Percentiles rank a stretch among this genome's conserved stretches.
Conservation (phyloP, 495 filamentous ascomycete species). For the Thermochaetoides thermophila region DNA sequence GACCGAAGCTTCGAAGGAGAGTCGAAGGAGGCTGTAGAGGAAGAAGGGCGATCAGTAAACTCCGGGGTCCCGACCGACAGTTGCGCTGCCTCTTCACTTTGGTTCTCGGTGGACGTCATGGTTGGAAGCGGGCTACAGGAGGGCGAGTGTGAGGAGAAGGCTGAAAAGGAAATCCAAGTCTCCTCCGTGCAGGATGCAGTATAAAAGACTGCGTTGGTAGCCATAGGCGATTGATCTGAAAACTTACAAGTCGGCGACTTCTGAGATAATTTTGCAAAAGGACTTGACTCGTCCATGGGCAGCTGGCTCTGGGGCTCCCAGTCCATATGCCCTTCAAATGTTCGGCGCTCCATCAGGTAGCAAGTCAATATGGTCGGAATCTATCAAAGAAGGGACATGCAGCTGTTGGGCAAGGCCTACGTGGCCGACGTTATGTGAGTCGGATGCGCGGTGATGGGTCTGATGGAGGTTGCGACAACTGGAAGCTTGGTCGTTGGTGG, state of each 20-base stretch:
- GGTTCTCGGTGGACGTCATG: no score
- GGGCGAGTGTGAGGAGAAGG: background rate
- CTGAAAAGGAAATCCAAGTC: no score
- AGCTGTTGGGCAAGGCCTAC: no score
- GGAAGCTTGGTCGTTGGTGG: slow-evolving; percentile 15
- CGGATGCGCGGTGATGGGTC: no score
- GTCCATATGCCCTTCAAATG: slow-evolving; percentile 33
- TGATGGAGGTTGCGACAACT: slow-evolving; percentile 1
- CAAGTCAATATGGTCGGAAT: background rate
- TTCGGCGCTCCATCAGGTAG: slow-evolving; percentile 27
- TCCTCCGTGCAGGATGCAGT: no score
- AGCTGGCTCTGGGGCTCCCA: slow-evolving; percentile 33
- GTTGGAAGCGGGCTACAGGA: background rate
- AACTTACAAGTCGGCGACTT: slow-evolving; percentile 13
- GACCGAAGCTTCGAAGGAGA: slow-evolving; percentile 12
- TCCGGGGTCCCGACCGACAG: background rate
- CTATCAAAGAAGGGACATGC: no score
- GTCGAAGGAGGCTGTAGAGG: slow-evolving; percentile 14
- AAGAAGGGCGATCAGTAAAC: slow-evolving; percentile 4
- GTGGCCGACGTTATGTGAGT: no score
- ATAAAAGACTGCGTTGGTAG: no score
- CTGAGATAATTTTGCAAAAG: slow-evolving; percentile 26
- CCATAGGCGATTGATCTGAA: no score
- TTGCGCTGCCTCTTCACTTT: background rate
- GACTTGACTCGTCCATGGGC: slow-evolving; percentile 32